A percentile compares a stretch with the other conserved stretches of the same genome.
These are phyloP conservation scores for Trifolium subterraneum DNA, from an alignment of 306 rosid genomes.

Conservation along the genomic window DNA sequence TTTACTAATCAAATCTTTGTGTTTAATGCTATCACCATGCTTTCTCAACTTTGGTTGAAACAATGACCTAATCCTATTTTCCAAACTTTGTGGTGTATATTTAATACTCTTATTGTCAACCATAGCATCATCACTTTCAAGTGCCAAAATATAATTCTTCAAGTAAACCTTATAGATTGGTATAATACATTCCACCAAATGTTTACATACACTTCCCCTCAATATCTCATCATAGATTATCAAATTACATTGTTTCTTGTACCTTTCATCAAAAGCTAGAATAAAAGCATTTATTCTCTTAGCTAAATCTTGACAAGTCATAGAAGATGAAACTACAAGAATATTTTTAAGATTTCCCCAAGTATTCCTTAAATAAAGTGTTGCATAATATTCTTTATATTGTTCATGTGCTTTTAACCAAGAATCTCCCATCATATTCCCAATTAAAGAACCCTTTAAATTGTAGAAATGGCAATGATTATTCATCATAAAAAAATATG, in stretches of 20 bases:
- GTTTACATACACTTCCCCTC: constrained; percentile 63
- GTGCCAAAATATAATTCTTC: constrained; percentile 53
- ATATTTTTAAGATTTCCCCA: constrained; percentile 71
- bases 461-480: constrained; percentile 80
- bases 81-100: constrained; percentile 58
- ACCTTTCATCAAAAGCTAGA: constrained; percentile 61
- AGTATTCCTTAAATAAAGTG: constrained; percentile 73
- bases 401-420: constrained; percentile 84
- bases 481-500: constrained; percentile 92
- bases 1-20: constrained; percentile 50
- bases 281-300: constrained; percentile 67
- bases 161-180: constrained; percentile 63
- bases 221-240: constrained; percentile 58
- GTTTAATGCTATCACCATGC: constrained; percentile 44
- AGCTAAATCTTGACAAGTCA: constrained; percentile 44
- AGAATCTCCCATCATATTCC: constrained; percentile 79
- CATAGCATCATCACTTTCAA: constrained; percentile 55
- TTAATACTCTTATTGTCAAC: constrained; percentile 59
- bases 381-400: constrained; percentile 77
- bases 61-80: constrained; percentile 60
- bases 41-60: constrained; percentile 52
- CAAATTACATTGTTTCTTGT: constrained; percentile 73
- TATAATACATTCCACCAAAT: constrained; percentile 70
- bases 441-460: constrained; percentile 67
- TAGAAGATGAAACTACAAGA: constrained; percentile 45